phyloP scores from a whole-genome alignment of 306 rosid species.

The Hippophae rhamnoides region DNA sequence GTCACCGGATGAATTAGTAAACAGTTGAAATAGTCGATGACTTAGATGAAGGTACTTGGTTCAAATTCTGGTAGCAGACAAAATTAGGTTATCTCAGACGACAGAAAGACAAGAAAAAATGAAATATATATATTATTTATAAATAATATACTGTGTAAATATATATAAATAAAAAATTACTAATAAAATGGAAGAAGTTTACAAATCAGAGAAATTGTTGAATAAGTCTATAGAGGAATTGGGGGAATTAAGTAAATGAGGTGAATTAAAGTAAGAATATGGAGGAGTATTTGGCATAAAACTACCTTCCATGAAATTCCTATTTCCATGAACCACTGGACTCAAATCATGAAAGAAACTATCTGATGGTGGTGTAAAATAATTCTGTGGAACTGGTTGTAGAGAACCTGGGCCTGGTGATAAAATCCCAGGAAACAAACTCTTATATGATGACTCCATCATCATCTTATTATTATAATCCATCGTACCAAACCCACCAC shows the following conservation, averaged over 20 bases:
- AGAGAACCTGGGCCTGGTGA: constrained; percentile 68
- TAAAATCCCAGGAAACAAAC: constrained; percentile 56
- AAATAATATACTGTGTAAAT: too few relatives aligned
- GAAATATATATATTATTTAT: too few relatives aligned
- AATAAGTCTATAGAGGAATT: constrained; percentile 51
- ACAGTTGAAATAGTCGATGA: too few relatives aligned
- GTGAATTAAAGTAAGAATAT: constrained; percentile 57
- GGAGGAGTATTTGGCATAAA: constrained; percentile 34
- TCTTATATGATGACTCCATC: background rate
- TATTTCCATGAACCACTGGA: constrained; percentile 38
- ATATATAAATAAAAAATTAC: too few relatives aligned
- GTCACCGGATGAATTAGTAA: too few relatives aligned
- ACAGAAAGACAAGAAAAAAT: too few relatives aligned
- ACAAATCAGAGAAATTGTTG: constrained; percentile 42
- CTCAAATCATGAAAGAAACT: constrained; percentile 62
- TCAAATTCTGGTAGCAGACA: too few relatives aligned
- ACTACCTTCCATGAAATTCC: constrained; percentile 22
- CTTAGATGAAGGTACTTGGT: too few relatives aligned
- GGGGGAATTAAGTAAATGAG: constrained; percentile 18
- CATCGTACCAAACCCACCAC: background rate
- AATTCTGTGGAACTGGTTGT: constrained; percentile 46
- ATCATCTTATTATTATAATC: background rate
- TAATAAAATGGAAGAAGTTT: too few relatives aligned
- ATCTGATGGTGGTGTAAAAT: constrained; percentile 49
- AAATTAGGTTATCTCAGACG: too few relatives aligned